Evolutionary conservation across 208 protist species (phyloP).

Genomic region (Trichomonas tenax): DNA sequence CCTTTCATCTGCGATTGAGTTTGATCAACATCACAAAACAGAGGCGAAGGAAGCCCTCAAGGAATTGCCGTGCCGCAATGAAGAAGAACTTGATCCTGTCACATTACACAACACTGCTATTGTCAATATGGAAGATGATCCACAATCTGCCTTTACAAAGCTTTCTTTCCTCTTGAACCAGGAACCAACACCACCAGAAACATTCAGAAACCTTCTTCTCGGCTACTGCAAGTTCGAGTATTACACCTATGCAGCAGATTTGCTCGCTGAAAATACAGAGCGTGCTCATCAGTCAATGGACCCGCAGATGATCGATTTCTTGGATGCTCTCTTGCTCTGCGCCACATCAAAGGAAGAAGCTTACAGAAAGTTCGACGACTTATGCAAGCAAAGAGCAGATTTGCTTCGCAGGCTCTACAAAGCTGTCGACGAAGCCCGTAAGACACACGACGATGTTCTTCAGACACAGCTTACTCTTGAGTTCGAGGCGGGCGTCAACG

Average conservation of each 20-base stretch:
- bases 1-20: neutral
- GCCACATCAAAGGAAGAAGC: neutral
- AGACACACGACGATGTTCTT: neutral
- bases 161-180: slow-evolving; percentile 77
- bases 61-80: neutral
- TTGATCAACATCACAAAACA: neutral
- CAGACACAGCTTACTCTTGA: neutral
- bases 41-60: neutral
- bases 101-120: slow-evolving; percentile 86
- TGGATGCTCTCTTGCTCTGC: neutral
- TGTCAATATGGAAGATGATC: slow-evolving; percentile 80
- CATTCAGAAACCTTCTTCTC: slow-evolving; percentile 82
- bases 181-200: slow-evolving; percentile 79
- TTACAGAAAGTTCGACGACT: neutral
- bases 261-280: slow-evolving; percentile 69
- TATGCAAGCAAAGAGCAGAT: neutral
- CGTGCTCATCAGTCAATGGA: neutral
- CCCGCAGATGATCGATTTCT: neutral
- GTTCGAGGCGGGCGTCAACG: slow-evolving; percentile 57
- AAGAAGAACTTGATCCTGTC: slow-evolving; percentile 74
- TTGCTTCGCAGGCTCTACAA: neutral
- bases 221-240: slow-evolving; percentile 85
- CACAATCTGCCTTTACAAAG: slow-evolving; percentile 73
- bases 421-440: neutral
- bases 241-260: slow-evolving; percentile 76